These are phyloP conservation scores for Hygrocybe punicea DNA, from an alignment of 768 basidiomycete genomes.

Conservation along the genomic window DNA sequence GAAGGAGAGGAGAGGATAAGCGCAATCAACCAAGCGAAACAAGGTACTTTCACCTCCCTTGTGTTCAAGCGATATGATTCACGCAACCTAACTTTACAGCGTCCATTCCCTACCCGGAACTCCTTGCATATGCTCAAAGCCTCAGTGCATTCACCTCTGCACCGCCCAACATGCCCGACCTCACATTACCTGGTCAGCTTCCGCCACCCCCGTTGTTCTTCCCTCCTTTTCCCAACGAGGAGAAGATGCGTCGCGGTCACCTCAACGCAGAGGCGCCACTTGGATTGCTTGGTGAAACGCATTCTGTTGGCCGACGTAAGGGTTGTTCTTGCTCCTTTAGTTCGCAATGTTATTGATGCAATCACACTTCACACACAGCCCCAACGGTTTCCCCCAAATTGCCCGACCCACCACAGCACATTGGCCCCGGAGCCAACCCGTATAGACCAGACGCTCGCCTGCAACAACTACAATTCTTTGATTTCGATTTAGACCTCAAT, in stretches of 20 bases:
- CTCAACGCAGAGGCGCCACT: slow-evolving; percentile 79
- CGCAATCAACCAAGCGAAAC: slow-evolving; percentile 67
- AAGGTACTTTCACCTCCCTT: slow-evolving; percentile 46
- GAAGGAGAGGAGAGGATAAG: slow-evolving; percentile 73
- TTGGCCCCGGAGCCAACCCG: slow-evolving; percentile 55
- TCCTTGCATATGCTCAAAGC: slow-evolving; percentile 81
- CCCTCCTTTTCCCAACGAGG: slow-evolving; percentile 88
- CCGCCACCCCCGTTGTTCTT: slow-evolving; percentile 78
- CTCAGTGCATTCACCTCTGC: slow-evolving; percentile 85
- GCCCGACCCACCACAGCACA: slow-evolving; percentile 44
- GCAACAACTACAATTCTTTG: slow-evolving; percentile 55
- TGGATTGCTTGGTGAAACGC: slow-evolving; percentile 74
- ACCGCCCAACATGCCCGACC: slow-evolving; percentile 82
- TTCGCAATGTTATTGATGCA: slow-evolving; percentile 2
- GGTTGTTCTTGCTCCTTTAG: slow-evolving; percentile 12
- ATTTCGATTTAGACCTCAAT: slow-evolving; percentile 81
- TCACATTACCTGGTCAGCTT: slow-evolving; percentile 65
- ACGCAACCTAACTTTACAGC: slow-evolving; percentile 48
- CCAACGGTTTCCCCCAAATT: slow-evolving; percentile 59
- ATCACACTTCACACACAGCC: slow-evolving; percentile 39
- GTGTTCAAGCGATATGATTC: background rate
- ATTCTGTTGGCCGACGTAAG: slow-evolving; percentile 75
- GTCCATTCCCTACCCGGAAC: slow-evolving; percentile 76
- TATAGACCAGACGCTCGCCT: slow-evolving; percentile 68
- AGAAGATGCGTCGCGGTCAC: slow-evolving; percentile 81